Base-by-base conservation (phyloP, 805 yeast species). In the Candida suzukii region DNA sequence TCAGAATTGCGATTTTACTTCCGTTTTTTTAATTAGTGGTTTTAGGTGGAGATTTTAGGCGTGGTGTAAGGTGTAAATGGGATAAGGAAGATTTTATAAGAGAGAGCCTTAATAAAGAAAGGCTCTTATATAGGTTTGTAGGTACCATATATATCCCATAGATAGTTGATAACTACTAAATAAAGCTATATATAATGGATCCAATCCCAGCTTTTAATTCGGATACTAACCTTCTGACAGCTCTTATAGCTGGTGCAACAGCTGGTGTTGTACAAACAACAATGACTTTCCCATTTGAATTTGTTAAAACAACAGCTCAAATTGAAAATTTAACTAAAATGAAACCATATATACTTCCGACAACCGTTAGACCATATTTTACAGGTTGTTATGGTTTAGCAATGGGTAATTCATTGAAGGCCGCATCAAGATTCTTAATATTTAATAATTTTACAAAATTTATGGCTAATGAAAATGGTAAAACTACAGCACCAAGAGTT, bases 301-400 rank as follows among this genome's bases (percentile, higher is more conserved):
- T 73, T 49, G 58, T 79, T 39, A 83, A 83, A 56, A 80, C 87
- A 0, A 75, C 75, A 17, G 62, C 74, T 24, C 91, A 83, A 52
- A 62, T 83, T 38, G 74, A 73, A 41, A 72, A 78, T 38, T 46
- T 38, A n/a, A 47, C 50, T 7, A 49, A 60, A 32, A 54, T 48
- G 51, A 58, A 47, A 46, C 56, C 46, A 47, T 69, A 42, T 46
- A 63, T 45, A 44, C 60, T 45, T 57, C 76, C 49, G 61, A 47
- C 48, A 41, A 42, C 50, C 16, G 44, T 54, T 38, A 46, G 53
- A 41, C 55, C 58, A 22, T 43, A 67, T 37, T 74, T 64, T 52
- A 58, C 63, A 18, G 97, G 98, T 1, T 76, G 86, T 50, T 74
- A 84, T 39, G 87, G 95, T 0, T 60, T 88, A 44, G 83, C 87